phyloP scores from a whole-genome alignment of 306 rosid genomes.

The Malus sieversii region DNA sequence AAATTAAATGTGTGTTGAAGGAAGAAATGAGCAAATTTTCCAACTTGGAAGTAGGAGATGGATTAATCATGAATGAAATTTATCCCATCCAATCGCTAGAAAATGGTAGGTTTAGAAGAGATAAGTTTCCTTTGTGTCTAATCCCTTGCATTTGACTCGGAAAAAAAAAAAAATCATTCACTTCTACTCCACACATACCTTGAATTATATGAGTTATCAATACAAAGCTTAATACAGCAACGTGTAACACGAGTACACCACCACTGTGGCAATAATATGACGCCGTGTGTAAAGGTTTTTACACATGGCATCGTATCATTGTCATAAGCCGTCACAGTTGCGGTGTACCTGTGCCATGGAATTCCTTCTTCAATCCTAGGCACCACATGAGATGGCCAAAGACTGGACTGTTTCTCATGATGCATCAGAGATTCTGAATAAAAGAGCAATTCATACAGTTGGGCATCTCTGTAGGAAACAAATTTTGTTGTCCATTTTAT shows the following conservation, averaged over 20 bases:
- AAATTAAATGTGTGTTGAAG: not conserved
- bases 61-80: too few relatives aligned
- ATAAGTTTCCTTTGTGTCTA: not conserved
- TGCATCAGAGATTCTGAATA: not conserved
- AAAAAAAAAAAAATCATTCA: too few relatives aligned
- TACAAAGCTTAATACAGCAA: not conserved
- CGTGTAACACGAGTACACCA: not conserved
- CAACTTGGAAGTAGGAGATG: not conserved
- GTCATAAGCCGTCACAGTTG: too few relatives aligned
- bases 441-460: not conserved
- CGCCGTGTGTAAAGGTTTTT: too few relatives aligned
- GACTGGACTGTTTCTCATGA: not conserved
- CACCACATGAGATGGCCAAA: not conserved
- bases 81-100: not conserved
- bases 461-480: not conserved
- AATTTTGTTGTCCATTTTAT: not conserved
- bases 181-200: not conserved
- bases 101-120: not conserved
- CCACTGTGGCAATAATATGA: not conserved
- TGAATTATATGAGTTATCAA: too few relatives aligned
- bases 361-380: too few relatives aligned
- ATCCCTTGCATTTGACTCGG: not conserved
- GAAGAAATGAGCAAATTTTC: not conserved
- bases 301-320: too few relatives aligned
- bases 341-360: too few relatives aligned